Evolutionary conservation across 2,329 filamentous ascomycete species (phyloP), one percentile per base, ranked within the genome.

Genomic region (Botryotinia calthae): DNA sequence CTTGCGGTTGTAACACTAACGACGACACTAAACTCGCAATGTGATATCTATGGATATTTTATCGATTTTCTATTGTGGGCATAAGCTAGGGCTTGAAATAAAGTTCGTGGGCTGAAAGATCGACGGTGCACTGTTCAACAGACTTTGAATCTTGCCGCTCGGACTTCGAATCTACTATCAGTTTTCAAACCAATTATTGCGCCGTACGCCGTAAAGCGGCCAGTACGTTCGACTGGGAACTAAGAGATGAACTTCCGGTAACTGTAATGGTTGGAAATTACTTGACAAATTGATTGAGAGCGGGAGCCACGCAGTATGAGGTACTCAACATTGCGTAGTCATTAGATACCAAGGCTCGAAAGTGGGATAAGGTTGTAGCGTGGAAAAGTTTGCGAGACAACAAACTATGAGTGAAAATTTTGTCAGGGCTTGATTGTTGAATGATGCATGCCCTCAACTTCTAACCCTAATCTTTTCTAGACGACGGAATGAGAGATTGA

Each of bases 341-440:
- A 37, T 37, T 4, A 40, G 46, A n/a, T 14, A 54, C 16, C 46
- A 67, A 25, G 34, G 34, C 46, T 54, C 25, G 22, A 56, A 56
- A 54, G 64, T 56, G 64, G 64, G 64, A 67, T 67, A 56, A 56
- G n/a, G 51, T 56, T 56, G 12, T 40, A 56, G 64, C 34, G 46
- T 40, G 46, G n/a, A 67, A 67, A 67, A 8, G 7, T 67, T 34
- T 67, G 46, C 25, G 16, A 40, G 46, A 40, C 25, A 67, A 28
- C 5, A n/a, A 37, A 40, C 25, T 28, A 20, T 28, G 2, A 16
- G 25, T 20, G 22, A 37, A 16, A 40, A 54, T 54, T 25, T 34
- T 25, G 31, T 51, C 16, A n/a, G 22, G 16, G 22, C 31, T 40
- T 22, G 31, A 28, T 37, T 65, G 12, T 66, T 16, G 34, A 40